phyloP scores from a whole-genome alignment of 164 flowering plant genomes.

The Houttuynia cordata region DNA sequence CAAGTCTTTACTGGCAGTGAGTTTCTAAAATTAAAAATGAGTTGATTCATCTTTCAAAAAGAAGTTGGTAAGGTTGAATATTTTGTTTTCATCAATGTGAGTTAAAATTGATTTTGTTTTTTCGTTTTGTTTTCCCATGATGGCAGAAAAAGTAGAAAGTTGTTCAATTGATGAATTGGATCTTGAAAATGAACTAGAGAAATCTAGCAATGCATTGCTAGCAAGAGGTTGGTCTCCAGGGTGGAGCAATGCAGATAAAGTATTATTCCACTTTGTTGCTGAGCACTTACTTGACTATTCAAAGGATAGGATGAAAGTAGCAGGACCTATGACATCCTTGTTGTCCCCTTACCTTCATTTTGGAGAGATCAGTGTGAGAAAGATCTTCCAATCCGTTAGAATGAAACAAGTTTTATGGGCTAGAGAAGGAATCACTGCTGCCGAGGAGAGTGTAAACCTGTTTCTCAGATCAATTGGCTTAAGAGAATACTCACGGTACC shows the following conservation, averaged over 20 bases:
- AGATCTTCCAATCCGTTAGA: constrained; percentile 47
- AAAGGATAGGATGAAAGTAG: constrained; percentile 42
- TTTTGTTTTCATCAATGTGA: no score
- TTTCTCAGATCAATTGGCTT: constrained; percentile 73
- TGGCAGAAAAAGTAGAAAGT: constrained; percentile 34
- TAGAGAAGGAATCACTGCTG: constrained; percentile 39
- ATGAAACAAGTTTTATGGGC: constrained; percentile 64
- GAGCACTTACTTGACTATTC: constrained; percentile 48
- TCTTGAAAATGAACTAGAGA: constrained; percentile 77
- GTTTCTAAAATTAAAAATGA: no score
- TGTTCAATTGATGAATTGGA: constrained; percentile 69
- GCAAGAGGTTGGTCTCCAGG: constrained; percentile 92
- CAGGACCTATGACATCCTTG: constrained; percentile 53
- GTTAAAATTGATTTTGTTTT: no score
- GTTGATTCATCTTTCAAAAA: no score
- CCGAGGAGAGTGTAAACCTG: constrained; percentile 44
- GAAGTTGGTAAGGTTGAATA: no score
- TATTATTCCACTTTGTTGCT: constrained; percentile 47
- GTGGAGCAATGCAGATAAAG: constrained; percentile 77
- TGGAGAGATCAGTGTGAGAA: constrained; percentile 75
- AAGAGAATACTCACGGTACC: constrained; percentile 82
- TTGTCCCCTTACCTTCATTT: constrained; percentile 85
- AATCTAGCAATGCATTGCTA: constrained; percentile 75
- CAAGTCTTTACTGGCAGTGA: not conserved
- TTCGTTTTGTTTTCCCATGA: not conserved